Evolutionary conservation across 139 green algal species (phyloP), one percentile per base, ranked within the genome.

Genomic region (Ettlia oleoabundans): DNA sequence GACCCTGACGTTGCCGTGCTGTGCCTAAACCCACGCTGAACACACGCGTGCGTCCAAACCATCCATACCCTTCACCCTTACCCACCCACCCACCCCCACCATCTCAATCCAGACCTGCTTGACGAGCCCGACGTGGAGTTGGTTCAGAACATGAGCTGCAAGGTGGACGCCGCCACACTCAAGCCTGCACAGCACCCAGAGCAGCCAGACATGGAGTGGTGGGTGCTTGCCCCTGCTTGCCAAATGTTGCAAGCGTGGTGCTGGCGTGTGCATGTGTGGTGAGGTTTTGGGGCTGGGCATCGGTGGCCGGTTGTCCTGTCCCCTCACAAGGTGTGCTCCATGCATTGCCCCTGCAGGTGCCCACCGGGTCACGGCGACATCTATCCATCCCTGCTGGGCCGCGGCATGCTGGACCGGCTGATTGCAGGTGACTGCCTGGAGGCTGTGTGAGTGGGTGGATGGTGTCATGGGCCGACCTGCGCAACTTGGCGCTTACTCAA

Each of bases 321-420:
- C n/a, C n/a, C n/a, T n/a, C 47, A 58, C 47, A 58, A 15, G 13
- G 47, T 58, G 47, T 15, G 13, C 47, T 24, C 13, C 47, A 58
- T 65, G 55, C 21, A n/a, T 10, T 15, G 47, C n/a, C 21, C 7
- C 21, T 79, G 68, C 83, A 96, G 92, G 92, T 96, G 92, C 83
- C 95, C 95, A 0, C 95, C 95, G 7, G 95, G 95, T 51, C 95
- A 98, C 79, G 95, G 95, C 40, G 95, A 98, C 90, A 96, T 98
- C 84, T 98, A 98, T 88, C 90, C 94, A 55, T 94, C 93, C 7
- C 91, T 98, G 78, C 89, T 98, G 71, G 95, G 95, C 70, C 90
- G 75, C 32, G 95, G 95, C 75, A 95, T 98, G 94, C 86, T 98
- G 71, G 93, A 96, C 32, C 81, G 86, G 19, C 89, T 98, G 5